phyloP scores from a whole-genome alignment of 306 rosid species.

The Purshia tridentata region DNA sequence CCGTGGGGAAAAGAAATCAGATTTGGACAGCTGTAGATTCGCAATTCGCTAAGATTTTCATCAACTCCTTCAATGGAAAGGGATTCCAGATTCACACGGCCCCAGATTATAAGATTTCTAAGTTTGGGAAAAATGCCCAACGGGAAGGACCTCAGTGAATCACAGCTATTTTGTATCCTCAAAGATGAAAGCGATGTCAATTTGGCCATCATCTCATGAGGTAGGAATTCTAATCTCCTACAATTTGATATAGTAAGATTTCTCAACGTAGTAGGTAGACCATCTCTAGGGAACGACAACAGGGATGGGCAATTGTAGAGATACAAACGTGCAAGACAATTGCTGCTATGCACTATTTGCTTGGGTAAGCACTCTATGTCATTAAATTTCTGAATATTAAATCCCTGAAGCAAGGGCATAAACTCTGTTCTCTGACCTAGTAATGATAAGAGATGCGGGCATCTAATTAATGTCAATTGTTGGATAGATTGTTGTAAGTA shows the following conservation, averaged over 20 bases:
- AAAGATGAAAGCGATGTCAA: neutral
- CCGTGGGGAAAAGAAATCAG: constrained; percentile 32
- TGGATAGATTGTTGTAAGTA: neutral
- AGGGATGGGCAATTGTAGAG: accelerated
- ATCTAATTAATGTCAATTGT: accelerated
- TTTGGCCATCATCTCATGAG: neutral
- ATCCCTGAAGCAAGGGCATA: neutral
- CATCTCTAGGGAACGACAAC: neutral
- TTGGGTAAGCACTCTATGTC: neutral
- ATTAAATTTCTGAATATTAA: accelerated
- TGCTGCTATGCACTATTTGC: neutral
- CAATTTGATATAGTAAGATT: accelerated
- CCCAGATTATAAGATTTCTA: accelerated
- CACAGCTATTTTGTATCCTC: accelerated
- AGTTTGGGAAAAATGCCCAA: neutral
- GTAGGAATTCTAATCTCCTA: neutral
- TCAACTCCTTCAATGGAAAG: constrained; percentile 22
- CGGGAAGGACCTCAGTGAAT: neutral
- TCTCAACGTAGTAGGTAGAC: neutral
- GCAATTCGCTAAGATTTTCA: neutral
- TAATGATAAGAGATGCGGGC: neutral
- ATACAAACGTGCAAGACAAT: accelerated
- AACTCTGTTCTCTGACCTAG: neutral
- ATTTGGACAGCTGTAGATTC: constrained; percentile 27
- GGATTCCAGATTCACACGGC: neutral